Conservation (phyloP, 2,329 filamentous ascomycete species). For the Nemania sp. region DNA sequence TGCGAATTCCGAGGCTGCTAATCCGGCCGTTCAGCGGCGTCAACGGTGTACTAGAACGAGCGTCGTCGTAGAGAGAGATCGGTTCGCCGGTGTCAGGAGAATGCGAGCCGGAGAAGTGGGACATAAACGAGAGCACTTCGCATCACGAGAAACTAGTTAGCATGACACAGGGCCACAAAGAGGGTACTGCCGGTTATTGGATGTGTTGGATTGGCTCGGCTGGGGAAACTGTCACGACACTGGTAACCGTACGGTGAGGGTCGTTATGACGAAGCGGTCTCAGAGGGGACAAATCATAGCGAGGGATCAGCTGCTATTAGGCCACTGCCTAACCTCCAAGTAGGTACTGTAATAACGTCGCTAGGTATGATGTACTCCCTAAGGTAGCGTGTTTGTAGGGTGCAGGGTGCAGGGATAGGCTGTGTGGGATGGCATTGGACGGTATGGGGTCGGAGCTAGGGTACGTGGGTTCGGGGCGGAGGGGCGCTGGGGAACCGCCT, state of each 20-base stretch:
- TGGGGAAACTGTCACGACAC: slow-evolving; percentile 1
- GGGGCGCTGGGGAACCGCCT: not conserved
- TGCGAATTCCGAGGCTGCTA: not conserved
- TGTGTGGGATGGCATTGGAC: not conserved
- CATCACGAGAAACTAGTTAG: slow-evolving; percentile 39
- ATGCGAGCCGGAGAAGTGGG: slow-evolving; percentile 66
- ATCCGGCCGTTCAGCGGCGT: slow-evolving; percentile 31
- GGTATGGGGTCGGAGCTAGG: not conserved
- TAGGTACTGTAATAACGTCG: too few species aligned
- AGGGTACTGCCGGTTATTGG: slow-evolving; percentile 4
- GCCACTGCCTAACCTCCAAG: not conserved
- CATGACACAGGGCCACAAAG: slow-evolving; percentile 31
- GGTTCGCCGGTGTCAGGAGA: slow-evolving; percentile 44
- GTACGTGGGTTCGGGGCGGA: too few species aligned
- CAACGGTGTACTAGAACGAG: slow-evolving; percentile 29
- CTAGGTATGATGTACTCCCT: too few species aligned
- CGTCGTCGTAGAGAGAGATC: slow-evolving; percentile 36
- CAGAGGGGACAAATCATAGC: slow-evolving; percentile 14
- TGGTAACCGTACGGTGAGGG: slow-evolving; percentile 2
- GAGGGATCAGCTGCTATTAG: slow-evolving; percentile 7
- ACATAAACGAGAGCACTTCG: slow-evolving; percentile 86
- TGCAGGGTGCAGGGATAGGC: not conserved
- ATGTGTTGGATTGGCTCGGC: not conserved
- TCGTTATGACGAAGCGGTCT: slow-evolving; percentile 17
- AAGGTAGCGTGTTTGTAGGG: too few species aligned